Evolutionary conservation across 1,284 basidiomycete genomes (phyloP).

Genomic region (Leccinum angustisporum): DNA sequence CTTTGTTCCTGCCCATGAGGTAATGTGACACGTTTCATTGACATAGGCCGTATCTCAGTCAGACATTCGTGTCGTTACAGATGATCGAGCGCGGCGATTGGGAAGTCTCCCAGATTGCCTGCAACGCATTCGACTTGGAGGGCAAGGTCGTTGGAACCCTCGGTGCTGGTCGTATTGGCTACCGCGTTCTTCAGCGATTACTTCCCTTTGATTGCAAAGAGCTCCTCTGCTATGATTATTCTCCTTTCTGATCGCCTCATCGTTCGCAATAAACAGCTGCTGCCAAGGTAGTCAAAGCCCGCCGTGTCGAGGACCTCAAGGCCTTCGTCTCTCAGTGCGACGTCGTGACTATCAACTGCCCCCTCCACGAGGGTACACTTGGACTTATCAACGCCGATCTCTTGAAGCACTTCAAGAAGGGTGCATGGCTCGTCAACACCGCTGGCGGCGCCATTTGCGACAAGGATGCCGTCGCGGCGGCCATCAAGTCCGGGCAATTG

Average conservation of each 20-base stretch:
- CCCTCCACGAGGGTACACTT: slow-evolving; percentile 85
- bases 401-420: slow-evolving; percentile 81
- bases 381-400: slow-evolving; percentile 83
- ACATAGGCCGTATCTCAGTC: background rate
- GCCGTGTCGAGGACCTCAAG: slow-evolving; percentile 81
- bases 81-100: slow-evolving; percentile 86
- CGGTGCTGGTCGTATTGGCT: slow-evolving; percentile 86
- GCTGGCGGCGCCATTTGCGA: slow-evolving; percentile 93
- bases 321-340: slow-evolving; percentile 85
- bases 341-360: slow-evolving; percentile 87
- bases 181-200: slow-evolving; percentile 87
- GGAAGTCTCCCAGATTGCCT: slow-evolving; percentile 80
- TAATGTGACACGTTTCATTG: slow-evolving; percentile 17
- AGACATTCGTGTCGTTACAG: background rate
- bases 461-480: slow-evolving; percentile 76
- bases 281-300: slow-evolving; percentile 68
- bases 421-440: slow-evolving; percentile 91
- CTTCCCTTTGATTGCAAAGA: slow-evolving; percentile 89
- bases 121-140: slow-evolving; percentile 87
- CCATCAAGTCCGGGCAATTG: slow-evolving; percentile 78
- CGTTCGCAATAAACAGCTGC: slow-evolving; percentile 45
- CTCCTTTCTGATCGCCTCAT: slow-evolving; percentile 36
- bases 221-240: slow-evolving; percentile 92
- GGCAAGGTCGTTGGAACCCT: slow-evolving; percentile 90
- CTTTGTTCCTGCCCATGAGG: slow-evolving; percentile 65